phyloP scores from a whole-genome alignment of 495 filamentous ascomycete genomes.

The Podospora sp. region DNA sequence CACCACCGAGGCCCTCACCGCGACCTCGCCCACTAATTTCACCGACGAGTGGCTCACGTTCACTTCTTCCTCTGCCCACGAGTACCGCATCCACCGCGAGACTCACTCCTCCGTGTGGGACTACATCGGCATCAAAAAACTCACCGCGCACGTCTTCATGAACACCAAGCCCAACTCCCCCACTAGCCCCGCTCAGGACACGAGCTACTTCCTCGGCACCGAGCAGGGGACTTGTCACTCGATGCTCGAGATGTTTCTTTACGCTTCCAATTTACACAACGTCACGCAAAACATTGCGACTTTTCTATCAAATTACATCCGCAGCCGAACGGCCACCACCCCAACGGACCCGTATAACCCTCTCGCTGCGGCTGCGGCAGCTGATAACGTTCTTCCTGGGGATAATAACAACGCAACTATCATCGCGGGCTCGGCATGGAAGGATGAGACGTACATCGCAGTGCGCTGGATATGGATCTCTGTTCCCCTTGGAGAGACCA shows the following conservation, averaged over 20 bases:
- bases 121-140: slow-evolving; percentile 1
- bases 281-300: slow-evolving; percentile 13
- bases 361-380: not conserved
- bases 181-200: not conserved
- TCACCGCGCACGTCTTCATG: slow-evolving; percentile 4
- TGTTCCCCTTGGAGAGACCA: slow-evolving; percentile 13
- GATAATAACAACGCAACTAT: slow-evolving; percentile 15
- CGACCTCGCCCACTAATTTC: not conserved
- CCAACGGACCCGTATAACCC: not conserved
- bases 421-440: slow-evolving; percentile 15
- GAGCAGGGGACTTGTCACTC: slow-evolving; percentile 1
- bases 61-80: not conserved
- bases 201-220: not conserved
- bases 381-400: slow-evolving; percentile 4
- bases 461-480: slow-evolving; percentile 26
- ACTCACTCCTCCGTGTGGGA: slow-evolving; percentile 1
- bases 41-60: not conserved
- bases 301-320: slow-evolving; percentile 9
- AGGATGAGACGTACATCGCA: slow-evolving; percentile 15
- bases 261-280: not conserved
- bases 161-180: slow-evolving; percentile 3
- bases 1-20: not conserved
- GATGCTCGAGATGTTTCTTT: slow-evolving; percentile 7
- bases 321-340: not conserved
- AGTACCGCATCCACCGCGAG: slow-evolving; percentile 9